Evolutionary conservation across 805 yeast genomes (phyloP), one percentile per base, ranked within the genome.

Genomic region (Middelhovenomyces tepae): DNA sequence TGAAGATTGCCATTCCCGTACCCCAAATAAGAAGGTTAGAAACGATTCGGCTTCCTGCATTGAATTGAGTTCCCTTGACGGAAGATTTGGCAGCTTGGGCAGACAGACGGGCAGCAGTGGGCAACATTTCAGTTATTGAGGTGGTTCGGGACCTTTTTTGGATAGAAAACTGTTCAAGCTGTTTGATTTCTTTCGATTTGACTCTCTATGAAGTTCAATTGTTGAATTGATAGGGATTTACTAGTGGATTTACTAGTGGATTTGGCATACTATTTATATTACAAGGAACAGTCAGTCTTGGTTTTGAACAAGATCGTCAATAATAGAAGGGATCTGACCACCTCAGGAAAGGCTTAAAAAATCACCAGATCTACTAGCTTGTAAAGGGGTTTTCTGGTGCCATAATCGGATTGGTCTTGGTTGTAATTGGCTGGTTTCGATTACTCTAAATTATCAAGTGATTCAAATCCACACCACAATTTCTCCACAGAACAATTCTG

Each of bases 21-120:
- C 36, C 27, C 38, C 38, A 35, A 7, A 35, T 16, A 7, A 35
- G 35, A 10, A 35, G 22, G 27, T 15, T 31, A 10, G 16, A 24
- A 7, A 27, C 38, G 7, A 31, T 13, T 25, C 38, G 16, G 4
- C 13, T 18, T n/a, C 16, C 13, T 35, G 10, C 28, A 25, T 16
- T 16, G 15, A 13, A 16, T 7, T 16, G 16, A 7, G 28, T 25
- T 7, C 16, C 16, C 11, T 13, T 13, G 7, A 25, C 28, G 9
- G 16, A 7, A 8, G 28, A 25, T 7, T 14, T 14, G 11, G 16
- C 28, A n/a, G 15, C 11, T 25, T n/a, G 7, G 15, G 28, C 15
- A 25, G 28, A 14, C 11, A 25, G 11, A 8, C 28, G 28, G 7
- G 10, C 28, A 8, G 28, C 28, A 10, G 28, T 25, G 7, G 28